A percentile compares a stretch with the other conserved stretches of the same genome.
Evolutionary conservation across 768 basidiomycete species (phyloP).

Genomic region (Tulasnella sp.): DNA sequence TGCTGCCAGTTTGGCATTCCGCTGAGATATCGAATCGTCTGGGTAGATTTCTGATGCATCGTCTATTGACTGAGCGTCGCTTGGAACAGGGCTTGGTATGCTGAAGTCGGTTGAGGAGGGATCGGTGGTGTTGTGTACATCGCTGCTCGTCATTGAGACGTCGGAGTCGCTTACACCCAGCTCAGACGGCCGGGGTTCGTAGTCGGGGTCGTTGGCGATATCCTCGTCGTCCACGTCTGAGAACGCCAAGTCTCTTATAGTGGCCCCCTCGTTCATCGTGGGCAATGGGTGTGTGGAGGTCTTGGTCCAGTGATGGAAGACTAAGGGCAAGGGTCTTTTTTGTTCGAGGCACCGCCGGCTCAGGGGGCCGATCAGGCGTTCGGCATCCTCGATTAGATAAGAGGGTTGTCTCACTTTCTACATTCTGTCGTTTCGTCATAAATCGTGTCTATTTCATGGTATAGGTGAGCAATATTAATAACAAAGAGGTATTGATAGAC

Average conservation of each 20-base stretch:
- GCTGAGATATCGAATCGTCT: slow-evolving; percentile 28
- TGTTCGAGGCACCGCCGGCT: background rate
- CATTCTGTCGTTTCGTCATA: background rate
- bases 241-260: background rate
- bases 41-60: slow-evolving; percentile 21
- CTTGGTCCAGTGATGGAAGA: background rate
- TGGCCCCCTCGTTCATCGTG: background rate
- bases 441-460: background rate
- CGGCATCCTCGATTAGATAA: background rate
- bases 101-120: background rate
- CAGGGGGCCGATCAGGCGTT: background rate
- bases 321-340: background rate
- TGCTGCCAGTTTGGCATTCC: background rate
- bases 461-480: background rate
- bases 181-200: background rate
- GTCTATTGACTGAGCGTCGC: background rate
- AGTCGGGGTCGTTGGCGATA: background rate
- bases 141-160: slow-evolving; percentile 8
- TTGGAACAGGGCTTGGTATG: background rate
- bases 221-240: background rate
- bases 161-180: background rate
- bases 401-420: background rate
- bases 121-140: background rate
- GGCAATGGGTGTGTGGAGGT: background rate
- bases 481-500: background rate